Base-by-base conservation (phyloP, 2,329 filamentous ascomycete species). In the Alternaria sp. region DNA sequence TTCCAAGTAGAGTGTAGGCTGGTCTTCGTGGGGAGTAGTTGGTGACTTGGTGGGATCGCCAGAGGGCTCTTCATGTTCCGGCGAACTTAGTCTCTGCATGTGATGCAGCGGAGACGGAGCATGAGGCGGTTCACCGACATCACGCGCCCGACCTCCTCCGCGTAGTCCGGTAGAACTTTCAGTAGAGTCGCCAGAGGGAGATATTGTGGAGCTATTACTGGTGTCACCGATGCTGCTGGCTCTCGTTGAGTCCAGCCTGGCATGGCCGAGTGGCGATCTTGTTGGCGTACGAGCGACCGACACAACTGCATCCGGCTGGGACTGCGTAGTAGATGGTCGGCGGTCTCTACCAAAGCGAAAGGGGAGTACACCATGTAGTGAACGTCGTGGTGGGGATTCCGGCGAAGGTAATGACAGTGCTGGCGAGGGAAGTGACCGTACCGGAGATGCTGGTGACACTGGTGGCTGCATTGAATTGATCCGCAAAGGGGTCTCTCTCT, bases 21-120 rank as follows among this genome's bases (percentile, higher is more conserved):
- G 27, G 1, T 22, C 34, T 36, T 40, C 3, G 22, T 25, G 36
- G 11, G 48, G 53, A 27, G n/a, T 52, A 16, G 2, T 16, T 8
- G 50, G 27, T 18, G 56, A 28, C 53, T 58, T 61, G 27, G 41
- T 51, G 18, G 54, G 48, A 28, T 54, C 54, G 10, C 51, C 50
- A 6, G 45, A 40, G 34, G 27, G 38, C 25, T 56, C 44, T 36
- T 34, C 49, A 10, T 48, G 55, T 40, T 40, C 62, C 52, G 60
- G 54, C 16, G 68, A 67, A 53, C 59, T 66, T 20, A 58, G 43
- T 36, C 53, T 56, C 27, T 68, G 68, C 38, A 59, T 49, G n/a
- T 68, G 67, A n/a, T 65, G 63, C 56, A 69, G 52, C 34, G 65
- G 63, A 49, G 66, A 67, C 5, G 68, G 61, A n/a, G 58, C 49